These are phyloP conservation scores for Carex kokanica DNA, from an alignment of 176 grass and related monocot genomes.

Conservation along the genomic window DNA sequence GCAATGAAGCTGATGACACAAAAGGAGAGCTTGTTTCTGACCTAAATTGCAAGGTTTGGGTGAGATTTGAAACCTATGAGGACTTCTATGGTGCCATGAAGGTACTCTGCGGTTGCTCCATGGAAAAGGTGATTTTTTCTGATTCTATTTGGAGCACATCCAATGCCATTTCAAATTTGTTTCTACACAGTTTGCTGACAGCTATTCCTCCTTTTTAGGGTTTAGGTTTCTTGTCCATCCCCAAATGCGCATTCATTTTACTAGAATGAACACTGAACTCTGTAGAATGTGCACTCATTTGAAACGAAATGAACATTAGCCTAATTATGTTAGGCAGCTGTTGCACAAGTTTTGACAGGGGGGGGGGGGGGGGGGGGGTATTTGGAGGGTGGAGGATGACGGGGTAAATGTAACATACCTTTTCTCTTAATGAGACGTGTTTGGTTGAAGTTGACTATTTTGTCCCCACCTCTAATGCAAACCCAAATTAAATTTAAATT, in stretches of 20 bases:
- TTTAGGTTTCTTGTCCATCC: too few relatives aligned
- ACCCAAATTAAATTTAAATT: neutral
- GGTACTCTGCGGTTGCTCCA: conserved; percentile 65
- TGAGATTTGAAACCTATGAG: conserved; percentile 75
- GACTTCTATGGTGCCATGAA: conserved; percentile 86
- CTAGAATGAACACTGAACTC: neutral
- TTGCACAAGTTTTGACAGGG: neutral
- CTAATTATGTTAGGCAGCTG: neutral
- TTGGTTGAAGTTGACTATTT: neutral
- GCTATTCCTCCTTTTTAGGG: neutral
- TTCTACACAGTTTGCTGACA: neutral
- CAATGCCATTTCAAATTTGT: neutral
- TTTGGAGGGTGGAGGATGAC: neutral
- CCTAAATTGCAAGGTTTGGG: conserved; percentile 90
- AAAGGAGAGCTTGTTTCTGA: conserved; percentile 62
- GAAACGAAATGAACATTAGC: neutral
- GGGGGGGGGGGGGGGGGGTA: neutral
- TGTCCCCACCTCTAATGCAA: neutral
- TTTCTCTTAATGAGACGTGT: neutral
- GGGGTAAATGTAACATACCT: neutral
- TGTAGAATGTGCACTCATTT: neutral
- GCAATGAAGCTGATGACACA: conserved; percentile 31
- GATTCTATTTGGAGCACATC: neutral
- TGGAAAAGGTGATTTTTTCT: conserved; percentile 61
- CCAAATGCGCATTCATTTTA: neutral